A percentile compares a stretch with the other conserved stretches of the same genome.
Conservation (phyloP, 139 green algal species). For the Asterochloris erici region DNA sequence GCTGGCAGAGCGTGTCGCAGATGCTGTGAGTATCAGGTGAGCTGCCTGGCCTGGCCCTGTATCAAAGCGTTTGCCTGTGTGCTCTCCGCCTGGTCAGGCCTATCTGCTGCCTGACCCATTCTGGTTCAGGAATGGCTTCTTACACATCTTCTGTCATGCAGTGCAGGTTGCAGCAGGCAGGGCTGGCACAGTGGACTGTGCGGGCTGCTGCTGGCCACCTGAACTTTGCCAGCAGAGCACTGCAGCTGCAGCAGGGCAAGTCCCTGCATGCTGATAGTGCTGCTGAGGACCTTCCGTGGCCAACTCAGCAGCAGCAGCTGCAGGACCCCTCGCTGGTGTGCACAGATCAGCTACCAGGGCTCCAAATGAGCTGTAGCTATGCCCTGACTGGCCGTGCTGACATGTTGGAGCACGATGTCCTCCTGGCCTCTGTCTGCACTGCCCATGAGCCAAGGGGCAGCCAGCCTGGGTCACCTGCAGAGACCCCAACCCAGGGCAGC, state of each 20-base stretch:
- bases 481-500: neutral
- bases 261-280: neutral
- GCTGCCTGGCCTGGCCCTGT: neutral
- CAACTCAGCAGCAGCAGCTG: neutral
- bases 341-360: neutral
- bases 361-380: neutral
- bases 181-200: slow-evolving; percentile 3
- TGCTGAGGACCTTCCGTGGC: neutral
- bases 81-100: neutral
- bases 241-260: neutral
- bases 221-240: slow-evolving; percentile 28
- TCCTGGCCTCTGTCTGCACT: neutral
- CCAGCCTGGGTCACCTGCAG: neutral
- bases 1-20: neutral
- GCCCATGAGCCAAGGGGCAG: neutral
- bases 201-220: slow-evolving; percentile 23
- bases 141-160: neutral
- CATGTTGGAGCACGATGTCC: neutral
- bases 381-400: neutral
- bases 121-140: neutral
- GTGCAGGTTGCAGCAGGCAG: slow-evolving; percentile 1
- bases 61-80: neutral
- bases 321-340: neutral
- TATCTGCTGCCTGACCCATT: neutral
- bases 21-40: neutral